Percentiles rank a stretch among this genome's conserved stretches.
These are phyloP conservation scores for Carex scoparia DNA, from an alignment of 176 grass and related monocot species.

Conservation along the genomic window DNA sequence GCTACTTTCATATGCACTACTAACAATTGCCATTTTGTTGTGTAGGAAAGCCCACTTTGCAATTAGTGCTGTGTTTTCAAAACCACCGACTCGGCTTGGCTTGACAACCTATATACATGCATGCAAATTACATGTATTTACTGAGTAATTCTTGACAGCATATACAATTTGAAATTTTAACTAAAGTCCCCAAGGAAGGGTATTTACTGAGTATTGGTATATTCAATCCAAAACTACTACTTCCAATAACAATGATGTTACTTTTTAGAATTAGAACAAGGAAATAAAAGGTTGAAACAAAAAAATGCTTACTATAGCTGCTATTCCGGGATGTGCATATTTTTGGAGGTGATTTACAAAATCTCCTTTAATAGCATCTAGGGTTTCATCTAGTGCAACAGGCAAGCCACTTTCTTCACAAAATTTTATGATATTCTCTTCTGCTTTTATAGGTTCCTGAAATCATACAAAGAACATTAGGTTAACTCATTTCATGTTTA, in stretches of 20 bases:
- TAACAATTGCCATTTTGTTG: conserved; percentile 80
- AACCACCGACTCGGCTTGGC: conserved; percentile 86
- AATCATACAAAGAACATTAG: conserved; percentile 5
- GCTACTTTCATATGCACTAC: conserved; percentile 88
- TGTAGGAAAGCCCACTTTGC: conserved; percentile 93
- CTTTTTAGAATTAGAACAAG: conserved; percentile 21
- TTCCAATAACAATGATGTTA: conserved; percentile 24
- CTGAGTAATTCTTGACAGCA: not conserved
- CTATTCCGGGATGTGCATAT: conserved; percentile 83
- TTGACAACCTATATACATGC: conserved; percentile 69
- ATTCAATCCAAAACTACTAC: not conserved
- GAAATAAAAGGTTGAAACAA: conserved; percentile 29
- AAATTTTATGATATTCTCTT: conserved; percentile 75
- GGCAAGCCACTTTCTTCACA: conserved; percentile 75
- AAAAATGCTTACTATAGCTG: conserved; percentile 72
- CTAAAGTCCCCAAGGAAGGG: not conserved
- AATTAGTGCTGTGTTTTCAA: conserved; percentile 69
- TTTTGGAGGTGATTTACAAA: conserved; percentile 52
- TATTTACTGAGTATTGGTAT: not conserved
- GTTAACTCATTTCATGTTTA: not conserved
- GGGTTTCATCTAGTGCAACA: conserved; percentile 87
- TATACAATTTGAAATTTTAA: not conserved
- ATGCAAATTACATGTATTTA: not conserved
- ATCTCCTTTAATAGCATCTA: conserved; percentile 75
- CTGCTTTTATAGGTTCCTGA: conserved; percentile 78